Percentiles rank a stretch among this genome's conserved stretches.
These are phyloP conservation scores for Talaromyces atroroseus DNA, from an alignment of 2,329 filamentous ascomycete species.

Conservation along the genomic window DNA sequence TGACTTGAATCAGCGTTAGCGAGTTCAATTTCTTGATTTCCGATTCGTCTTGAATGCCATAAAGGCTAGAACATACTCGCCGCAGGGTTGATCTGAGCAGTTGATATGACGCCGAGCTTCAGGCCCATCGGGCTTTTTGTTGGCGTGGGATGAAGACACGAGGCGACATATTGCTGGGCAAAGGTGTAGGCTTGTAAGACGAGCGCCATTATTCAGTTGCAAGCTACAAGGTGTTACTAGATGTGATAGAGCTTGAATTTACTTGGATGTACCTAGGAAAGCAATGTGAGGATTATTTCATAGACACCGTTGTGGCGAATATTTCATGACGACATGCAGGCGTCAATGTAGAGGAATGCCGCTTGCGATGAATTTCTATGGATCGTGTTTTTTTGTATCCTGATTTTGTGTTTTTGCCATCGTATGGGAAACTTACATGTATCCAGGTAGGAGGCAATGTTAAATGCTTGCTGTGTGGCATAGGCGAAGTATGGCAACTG, in stretches of 20 bases:
- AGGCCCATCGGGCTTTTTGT: conserved; percentile 20
- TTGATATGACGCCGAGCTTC: conserved; percentile 21
- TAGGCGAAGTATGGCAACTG: too few species aligned
- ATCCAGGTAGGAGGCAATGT: too few species aligned
- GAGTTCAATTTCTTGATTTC: neutral
- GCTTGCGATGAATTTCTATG: neutral
- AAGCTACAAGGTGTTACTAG: neutral
- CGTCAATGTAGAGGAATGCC: neutral
- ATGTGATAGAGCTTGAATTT: neutral
- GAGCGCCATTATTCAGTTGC: conserved; percentile 18
- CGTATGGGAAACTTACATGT: too few species aligned
- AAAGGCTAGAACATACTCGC: conserved; percentile 16
- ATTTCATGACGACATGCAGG: conserved; percentile 5
- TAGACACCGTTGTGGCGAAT: neutral
- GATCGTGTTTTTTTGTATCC: too few species aligned
- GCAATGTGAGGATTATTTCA: neutral
- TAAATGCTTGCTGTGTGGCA: too few species aligned
- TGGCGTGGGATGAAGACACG: conserved; percentile 18
- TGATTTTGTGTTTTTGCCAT: too few species aligned
- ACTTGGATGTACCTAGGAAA: neutral
- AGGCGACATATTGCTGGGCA: conserved; percentile 21
- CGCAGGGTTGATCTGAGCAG: conserved; percentile 21
- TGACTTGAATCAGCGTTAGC: conserved; percentile 13
- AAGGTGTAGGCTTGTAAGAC: conserved; percentile 21
- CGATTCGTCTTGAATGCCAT: neutral